These are phyloP conservation scores for Tympanopsis confertula DNA, from an alignment of 2,329 filamentous ascomycete genomes.

Conservation along the genomic window DNA sequence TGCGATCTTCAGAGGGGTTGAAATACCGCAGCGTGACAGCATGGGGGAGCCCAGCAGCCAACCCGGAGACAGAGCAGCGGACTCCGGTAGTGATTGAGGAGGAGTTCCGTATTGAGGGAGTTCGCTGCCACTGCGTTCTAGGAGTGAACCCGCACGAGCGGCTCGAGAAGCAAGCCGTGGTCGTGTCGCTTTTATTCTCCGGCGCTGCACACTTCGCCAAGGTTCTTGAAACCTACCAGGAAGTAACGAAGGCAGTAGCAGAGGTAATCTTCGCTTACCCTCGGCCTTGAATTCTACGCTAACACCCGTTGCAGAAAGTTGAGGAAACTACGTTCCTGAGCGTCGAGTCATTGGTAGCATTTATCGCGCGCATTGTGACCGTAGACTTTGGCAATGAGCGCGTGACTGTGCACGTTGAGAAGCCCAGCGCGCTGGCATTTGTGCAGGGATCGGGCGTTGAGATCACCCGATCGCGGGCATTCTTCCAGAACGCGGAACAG, in stretches of 20 bases:
- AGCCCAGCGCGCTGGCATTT: slow-evolving; percentile 35
- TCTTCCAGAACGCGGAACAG: slow-evolving; percentile 22
- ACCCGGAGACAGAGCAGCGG: neutral
- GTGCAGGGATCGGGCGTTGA: slow-evolving; percentile 33
- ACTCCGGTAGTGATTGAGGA: slow-evolving; percentile 7
- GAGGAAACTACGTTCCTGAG: slow-evolving; percentile 34
- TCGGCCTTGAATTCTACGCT: slow-evolving; percentile 8
- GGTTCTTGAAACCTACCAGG: slow-evolving; percentile 22
- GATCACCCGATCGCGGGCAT: slow-evolving; percentile 28
- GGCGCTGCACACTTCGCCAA: slow-evolving; percentile 6
- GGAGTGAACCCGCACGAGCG: slow-evolving; percentile 39
- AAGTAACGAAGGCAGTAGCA: slow-evolving; percentile 21
- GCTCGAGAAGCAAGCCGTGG: slow-evolving; percentile 33
- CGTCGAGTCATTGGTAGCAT: slow-evolving; percentile 35
- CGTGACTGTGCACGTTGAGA: slow-evolving; percentile 33
- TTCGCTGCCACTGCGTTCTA: slow-evolving; percentile 30
- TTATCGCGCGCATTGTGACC: slow-evolving; percentile 29
- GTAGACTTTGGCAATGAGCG: slow-evolving; percentile 28
- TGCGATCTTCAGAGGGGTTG: slow-evolving; percentile 27
- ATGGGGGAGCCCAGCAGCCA: slow-evolving; percentile 14
- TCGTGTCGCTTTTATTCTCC: slow-evolving; percentile 16
- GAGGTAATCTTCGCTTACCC: slow-evolving; percentile 16
- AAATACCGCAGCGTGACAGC: slow-evolving; percentile 19
- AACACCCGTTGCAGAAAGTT: slow-evolving; percentile 13
- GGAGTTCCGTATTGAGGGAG: slow-evolving; percentile 25